These are phyloP conservation scores for Beauveria scarabaeidicola DNA, from an alignment of 2,329 filamentous ascomycete species.

Conservation along the genomic window DNA sequence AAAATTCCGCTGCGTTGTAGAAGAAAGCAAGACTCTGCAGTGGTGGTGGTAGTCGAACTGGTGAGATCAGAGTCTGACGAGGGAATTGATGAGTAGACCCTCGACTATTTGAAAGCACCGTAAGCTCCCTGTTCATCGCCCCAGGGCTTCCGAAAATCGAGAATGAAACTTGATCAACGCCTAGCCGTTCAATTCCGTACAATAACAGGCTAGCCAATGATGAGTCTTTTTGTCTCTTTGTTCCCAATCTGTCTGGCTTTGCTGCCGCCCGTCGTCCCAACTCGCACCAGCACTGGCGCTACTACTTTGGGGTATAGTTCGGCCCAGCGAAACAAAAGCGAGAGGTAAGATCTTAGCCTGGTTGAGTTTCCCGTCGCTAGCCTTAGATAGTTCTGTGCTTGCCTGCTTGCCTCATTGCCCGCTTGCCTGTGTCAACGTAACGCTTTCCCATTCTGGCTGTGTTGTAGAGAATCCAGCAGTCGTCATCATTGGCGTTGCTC, in stretches of 20 bases:
- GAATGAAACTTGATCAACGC: conserved; percentile 5
- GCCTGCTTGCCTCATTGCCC: too few relatives aligned
- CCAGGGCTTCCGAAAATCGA: background rate
- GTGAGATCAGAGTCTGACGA: background rate
- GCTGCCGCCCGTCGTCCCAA: background rate
- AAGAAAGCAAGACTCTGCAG: background rate
- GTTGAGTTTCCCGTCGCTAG: background rate
- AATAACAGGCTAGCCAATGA: background rate
- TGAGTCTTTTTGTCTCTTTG: background rate
- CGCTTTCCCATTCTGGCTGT: conserved; percentile 1
- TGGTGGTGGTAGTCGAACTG: background rate
- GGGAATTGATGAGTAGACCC: background rate
- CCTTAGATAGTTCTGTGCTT: too few relatives aligned
- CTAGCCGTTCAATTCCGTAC: conserved; percentile 9
- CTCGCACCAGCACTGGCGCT: background rate
- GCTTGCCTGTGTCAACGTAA: background rate
- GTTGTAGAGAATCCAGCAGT: too few relatives aligned
- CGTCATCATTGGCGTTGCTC: background rate
- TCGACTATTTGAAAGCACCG: conserved; percentile 7
- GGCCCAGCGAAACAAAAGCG: background rate
- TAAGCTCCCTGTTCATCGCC: background rate
- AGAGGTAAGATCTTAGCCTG: conserved; percentile 5
- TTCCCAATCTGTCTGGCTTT: background rate
- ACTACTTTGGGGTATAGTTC: background rate
- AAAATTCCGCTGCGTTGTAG: background rate